Percentiles rank a stretch among this genome's conserved stretches.
phyloP scores from a whole-genome alignment of 768 basidiomycete genomes.

The Lanmaoa pseudosensibilis region DNA sequence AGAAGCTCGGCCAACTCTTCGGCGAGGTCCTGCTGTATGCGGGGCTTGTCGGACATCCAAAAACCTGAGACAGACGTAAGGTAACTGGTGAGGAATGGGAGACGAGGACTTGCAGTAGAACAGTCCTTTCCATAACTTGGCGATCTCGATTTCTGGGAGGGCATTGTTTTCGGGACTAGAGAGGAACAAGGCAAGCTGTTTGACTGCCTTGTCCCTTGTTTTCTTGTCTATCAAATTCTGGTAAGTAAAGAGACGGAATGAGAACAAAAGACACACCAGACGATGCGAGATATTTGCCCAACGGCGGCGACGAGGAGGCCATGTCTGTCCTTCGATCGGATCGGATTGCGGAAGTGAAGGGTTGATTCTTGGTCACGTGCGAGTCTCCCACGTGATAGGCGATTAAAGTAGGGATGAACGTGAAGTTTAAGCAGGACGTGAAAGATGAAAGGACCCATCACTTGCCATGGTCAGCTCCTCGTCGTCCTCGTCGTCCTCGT shows the following conservation, averaged over 20 bases:
- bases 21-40: conserved; percentile 91
- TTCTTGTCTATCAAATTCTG: conserved; percentile 66
- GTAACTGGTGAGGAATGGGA: background rate
- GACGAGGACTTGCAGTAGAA: conserved; percentile 76
- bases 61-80: conserved; percentile 58
- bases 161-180: conserved; percentile 59
- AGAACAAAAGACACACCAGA: conserved; percentile 57
- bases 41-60: conserved; percentile 99
- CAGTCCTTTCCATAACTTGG: conserved; percentile 95
- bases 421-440: background rate
- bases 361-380: conserved; percentile 3
- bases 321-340: conserved; percentile 30
- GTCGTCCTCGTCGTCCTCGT: background rate
- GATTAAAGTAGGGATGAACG: no score
- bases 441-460: conserved; percentile 76
- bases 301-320: conserved; percentile 49
- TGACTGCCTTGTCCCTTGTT: conserved; percentile 87
- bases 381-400: no score
- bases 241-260: background rate
- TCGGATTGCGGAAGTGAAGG: conserved; percentile 17
- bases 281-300: conserved; percentile 91
- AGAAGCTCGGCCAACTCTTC: conserved; percentile 81
- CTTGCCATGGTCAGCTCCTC: conserved; percentile 73
- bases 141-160: conserved; percentile 74
- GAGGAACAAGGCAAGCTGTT: conserved; percentile 74